Evolutionary conservation across 2,329 filamentous ascomycete species (phyloP), one percentile per base, ranked within the genome.

Genomic region (Hymenoscyphus infarciens): DNA sequence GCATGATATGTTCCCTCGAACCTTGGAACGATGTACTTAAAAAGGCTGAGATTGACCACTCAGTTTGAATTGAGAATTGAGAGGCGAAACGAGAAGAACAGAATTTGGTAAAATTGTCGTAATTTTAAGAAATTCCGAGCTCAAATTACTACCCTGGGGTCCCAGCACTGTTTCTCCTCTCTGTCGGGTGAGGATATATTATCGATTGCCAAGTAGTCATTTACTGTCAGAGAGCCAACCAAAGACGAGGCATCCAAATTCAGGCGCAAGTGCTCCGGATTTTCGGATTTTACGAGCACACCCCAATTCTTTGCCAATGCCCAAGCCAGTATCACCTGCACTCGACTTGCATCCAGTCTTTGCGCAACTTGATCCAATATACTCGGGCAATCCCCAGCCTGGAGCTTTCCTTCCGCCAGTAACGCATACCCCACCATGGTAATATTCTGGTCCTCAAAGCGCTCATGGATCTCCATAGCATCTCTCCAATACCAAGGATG

Each of bases 401-500:
- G 8, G 5, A 69, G n/a, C 42, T 63, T 69, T 15, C 67, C 67
- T 38, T 69, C 67, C 1, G 66, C 67, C 59, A 69, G 63, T 15
- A 69, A 58, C n/a, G 67, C 67, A 54, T 69, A 69, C 7, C 64
- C 67, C 1, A 64, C 61, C 19, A 67, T 60, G 2, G 8, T 61
- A 15, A 66, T 16, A 1, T 29, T 16, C 2, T 69, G 38, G 22
- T 61, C 33, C n/a, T 16, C 35, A 60, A 69, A 69, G 10, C 39
- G 39, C 2, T 19, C 62, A 16, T 65, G 61, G 16, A 69, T 69
- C 7, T 64, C 66, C 5, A 61, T 29, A 19, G 66, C 66, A 61
- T 69, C 67, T 60, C 64, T 60, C 67, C 67, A 69, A 45, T 69
- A 69, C 67, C 67, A 69, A 56, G 89, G 89, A 78, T 92, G 89